Conservation (phyloP, 768 basidiomycete species). For the Cystofilobasidium capitatum region DNA sequence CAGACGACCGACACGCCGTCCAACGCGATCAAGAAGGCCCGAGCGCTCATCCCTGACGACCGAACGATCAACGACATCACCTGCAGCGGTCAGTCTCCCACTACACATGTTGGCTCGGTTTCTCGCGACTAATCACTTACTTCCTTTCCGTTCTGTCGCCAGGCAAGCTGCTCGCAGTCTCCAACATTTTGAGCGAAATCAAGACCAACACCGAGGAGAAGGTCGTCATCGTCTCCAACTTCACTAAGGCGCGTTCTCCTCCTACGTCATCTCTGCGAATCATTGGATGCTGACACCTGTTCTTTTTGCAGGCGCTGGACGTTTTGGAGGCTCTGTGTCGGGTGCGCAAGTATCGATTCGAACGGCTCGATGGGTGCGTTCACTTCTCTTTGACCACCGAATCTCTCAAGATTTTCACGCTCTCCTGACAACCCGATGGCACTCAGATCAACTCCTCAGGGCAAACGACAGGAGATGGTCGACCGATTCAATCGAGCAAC, state of each 20-base stretch:
- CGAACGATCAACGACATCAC: conserved; percentile 48
- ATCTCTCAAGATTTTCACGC: conserved; percentile 54
- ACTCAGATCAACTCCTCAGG: conserved; percentile 33
- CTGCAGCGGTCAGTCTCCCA: conserved; percentile 59
- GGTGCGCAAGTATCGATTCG: conserved; percentile 61
- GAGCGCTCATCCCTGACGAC: conserved; percentile 23
- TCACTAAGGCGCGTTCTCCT: conserved; percentile 45
- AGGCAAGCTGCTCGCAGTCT: conserved; percentile 68
- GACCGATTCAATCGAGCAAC: conserved; percentile 40
- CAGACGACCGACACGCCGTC: not conserved
- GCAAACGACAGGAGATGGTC: conserved; percentile 76
- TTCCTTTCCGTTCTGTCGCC: conserved; percentile 13
- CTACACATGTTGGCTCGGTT: too few species aligned
- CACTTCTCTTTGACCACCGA: not conserved
- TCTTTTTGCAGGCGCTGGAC: conserved; percentile 57
- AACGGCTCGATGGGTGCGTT: conserved; percentile 74
- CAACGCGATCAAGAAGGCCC: conserved; percentile 13
- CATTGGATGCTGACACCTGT: not conserved
- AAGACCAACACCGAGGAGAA: conserved; percentile 73
- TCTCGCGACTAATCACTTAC: not conserved
- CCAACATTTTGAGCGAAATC: conserved; percentile 54
- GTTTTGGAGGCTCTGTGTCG: conserved; percentile 80
- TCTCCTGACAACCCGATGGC: conserved; percentile 40
- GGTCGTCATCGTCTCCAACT: conserved; percentile 85
- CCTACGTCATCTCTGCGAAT: not conserved